phyloP scores from a whole-genome alignment of 805 yeast species.

The Candida nanaspora region DNA sequence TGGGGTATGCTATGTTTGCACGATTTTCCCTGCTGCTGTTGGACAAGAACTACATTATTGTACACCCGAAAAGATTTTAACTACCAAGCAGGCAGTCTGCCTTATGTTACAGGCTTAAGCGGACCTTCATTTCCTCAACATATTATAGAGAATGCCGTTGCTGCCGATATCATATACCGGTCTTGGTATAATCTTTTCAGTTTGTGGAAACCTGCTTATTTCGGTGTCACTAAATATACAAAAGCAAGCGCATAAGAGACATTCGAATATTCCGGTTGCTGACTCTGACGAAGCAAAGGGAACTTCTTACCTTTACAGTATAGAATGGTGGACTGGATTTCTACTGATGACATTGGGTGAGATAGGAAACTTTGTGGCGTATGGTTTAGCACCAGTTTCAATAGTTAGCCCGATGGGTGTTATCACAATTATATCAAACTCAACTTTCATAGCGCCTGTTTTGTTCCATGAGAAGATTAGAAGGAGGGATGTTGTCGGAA shows the following conservation, averaged over 20 bases:
- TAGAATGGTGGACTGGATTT: slow-evolving; percentile 36
- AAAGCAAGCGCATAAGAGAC: slow-evolving; percentile 16
- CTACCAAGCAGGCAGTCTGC: too few relatives aligned
- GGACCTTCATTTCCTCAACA: neutral
- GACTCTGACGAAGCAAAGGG: neutral
- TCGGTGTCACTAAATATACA: slow-evolving; percentile 22
- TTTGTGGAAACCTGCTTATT: slow-evolving; percentile 19
- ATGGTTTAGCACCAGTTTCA: slow-evolving; percentile 41
- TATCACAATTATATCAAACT: slow-evolving; percentile 39
- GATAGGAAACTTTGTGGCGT: slow-evolving; percentile 39
- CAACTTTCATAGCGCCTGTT: slow-evolving; percentile 38
- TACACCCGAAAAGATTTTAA: too few relatives aligned
- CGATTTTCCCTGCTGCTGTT: too few relatives aligned
- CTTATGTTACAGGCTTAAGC: neutral
- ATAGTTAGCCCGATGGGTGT: slow-evolving; percentile 44
- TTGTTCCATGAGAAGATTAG: slow-evolving; percentile 33
- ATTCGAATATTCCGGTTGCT: neutral
- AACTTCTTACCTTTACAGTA: slow-evolving; percentile 8
- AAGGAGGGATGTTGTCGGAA: slow-evolving; percentile 29
- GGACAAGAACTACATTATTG: too few relatives aligned
- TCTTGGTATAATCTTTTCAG: slow-evolving; percentile 18
- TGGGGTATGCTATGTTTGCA: too few relatives aligned
- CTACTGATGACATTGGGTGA: slow-evolving; percentile 37
- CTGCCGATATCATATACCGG: slow-evolving; percentile 7
- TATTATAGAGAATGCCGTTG: neutral